These are phyloP conservation scores for Rehmannia glutinosa DNA, from an alignment of 257 asterid genomes.

Conservation along the genomic window DNA sequence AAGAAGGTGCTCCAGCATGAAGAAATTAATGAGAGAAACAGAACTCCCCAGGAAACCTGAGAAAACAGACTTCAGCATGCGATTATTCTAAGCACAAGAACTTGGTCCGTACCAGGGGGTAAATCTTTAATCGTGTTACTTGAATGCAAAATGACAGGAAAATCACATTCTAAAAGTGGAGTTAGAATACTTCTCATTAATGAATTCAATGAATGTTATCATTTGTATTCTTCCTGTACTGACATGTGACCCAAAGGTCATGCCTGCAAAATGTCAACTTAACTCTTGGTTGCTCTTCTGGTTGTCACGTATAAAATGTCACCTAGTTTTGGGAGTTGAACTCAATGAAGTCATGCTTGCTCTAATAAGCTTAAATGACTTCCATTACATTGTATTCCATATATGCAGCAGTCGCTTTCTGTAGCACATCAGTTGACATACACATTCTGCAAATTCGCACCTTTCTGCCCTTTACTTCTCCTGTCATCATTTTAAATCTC, in stretches of 20 bases:
- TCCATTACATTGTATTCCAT: not conserved
- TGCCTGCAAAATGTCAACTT: constrained; percentile 1
- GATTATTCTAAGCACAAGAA: not conserved
- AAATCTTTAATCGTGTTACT: not conserved
- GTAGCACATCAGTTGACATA: not conserved
- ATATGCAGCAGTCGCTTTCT: not conserved
- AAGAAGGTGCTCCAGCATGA: not conserved
- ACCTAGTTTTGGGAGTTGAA: not conserved
- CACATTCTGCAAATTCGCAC: not conserved
- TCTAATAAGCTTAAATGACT: not conserved
- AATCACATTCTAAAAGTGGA: not conserved
- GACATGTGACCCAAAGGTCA: not conserved
- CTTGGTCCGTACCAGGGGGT: not conserved
- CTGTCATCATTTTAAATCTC: not conserved
- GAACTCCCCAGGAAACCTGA: not conserved
- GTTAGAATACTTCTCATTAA: constrained; percentile 1
- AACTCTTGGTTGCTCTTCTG: not conserved
- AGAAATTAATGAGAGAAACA: not conserved
- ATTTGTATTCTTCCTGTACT: not conserved
- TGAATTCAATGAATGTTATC: not conserved
- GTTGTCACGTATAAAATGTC: constrained; percentile 1
- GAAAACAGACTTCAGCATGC: not conserved
- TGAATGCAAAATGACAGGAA: not conserved
- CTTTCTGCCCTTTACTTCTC: not conserved
- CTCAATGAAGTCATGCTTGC: not conserved